Conservation (phyloP, 106 monocot genomes). For the Gastrodia elata region DNA sequence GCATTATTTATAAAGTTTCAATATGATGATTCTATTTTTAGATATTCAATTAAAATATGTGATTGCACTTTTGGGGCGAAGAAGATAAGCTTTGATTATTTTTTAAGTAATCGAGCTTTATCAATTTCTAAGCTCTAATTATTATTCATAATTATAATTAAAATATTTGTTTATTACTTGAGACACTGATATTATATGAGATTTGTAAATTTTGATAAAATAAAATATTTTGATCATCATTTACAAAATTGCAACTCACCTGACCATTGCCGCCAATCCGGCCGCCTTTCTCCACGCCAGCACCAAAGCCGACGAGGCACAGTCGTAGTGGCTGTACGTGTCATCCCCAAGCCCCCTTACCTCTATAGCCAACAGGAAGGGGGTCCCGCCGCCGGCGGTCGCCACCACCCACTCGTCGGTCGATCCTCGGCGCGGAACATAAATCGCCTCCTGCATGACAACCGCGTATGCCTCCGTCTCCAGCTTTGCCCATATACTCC, state of each 20-base stretch:
- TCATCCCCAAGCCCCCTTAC: slow-evolving; percentile 7
- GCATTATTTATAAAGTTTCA: no score
- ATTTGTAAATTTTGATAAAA: no score
- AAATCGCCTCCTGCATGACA: slow-evolving; percentile 6
- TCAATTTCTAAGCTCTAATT: no score
- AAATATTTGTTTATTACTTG: no score
- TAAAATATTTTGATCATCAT: no score
- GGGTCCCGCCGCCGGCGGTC: background rate
- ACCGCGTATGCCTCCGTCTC: background rate
- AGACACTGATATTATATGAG: no score
- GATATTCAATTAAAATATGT: no score
- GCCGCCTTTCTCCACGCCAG: slow-evolving; percentile 6
- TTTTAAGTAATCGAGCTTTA: no score
- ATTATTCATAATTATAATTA: no score
- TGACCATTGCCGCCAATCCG: slow-evolving; percentile 9
- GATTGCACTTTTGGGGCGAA: no score
- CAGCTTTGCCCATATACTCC: slow-evolving; percentile 12
- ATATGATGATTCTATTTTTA: no score
- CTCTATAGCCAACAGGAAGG: slow-evolving; percentile 31
- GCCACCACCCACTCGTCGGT: slow-evolving; percentile 20
- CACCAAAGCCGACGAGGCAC: background rate
- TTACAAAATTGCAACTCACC: slow-evolving; percentile 1
- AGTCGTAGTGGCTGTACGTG: slow-evolving; percentile 10
- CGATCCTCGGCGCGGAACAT: background rate
- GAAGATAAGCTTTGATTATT: no score